Conservation (phyloP, 495 filamentous ascomycete genomes). For the Penicillium bovifimosum region DNA sequence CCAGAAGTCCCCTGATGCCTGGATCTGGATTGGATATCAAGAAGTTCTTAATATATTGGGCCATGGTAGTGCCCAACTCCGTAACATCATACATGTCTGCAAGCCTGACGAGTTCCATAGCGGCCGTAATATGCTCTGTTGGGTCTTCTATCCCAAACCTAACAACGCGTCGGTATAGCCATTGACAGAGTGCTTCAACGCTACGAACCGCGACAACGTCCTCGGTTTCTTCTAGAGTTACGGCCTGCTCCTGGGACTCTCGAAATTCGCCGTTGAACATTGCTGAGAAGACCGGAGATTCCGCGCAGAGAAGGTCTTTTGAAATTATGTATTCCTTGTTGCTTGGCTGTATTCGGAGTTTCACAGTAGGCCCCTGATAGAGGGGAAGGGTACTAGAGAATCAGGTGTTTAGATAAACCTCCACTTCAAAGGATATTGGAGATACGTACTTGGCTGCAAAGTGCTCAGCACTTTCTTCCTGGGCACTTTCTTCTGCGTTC, state of each 20-base stretch:
- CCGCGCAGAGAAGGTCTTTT: constrained; percentile 22
- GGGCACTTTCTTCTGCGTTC: no score
- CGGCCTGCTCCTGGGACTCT: constrained; percentile 18
- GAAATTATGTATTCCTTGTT: constrained; percentile 20
- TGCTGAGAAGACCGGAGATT: constrained; percentile 20
- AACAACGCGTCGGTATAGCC: constrained; percentile 18
- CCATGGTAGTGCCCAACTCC: constrained; percentile 18
- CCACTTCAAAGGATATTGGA: no score
- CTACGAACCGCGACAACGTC: constrained; percentile 19
- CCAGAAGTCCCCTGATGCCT: no score
- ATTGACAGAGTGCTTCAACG: constrained; percentile 26
- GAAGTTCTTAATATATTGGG: constrained; percentile 18
- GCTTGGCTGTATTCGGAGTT: constrained; percentile 3
- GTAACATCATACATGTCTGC: constrained; percentile 22
- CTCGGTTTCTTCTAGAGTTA: constrained; percentile 20
- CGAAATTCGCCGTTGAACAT: constrained; percentile 22
- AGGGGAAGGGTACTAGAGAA: constrained; percentile 9
- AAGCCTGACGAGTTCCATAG: constrained; percentile 23
- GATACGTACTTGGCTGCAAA: no score
- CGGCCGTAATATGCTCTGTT: constrained; percentile 14
- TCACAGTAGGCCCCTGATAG: background rate
- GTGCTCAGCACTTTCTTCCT: no score
- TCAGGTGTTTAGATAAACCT: no score
- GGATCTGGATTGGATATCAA: constrained; percentile 10
- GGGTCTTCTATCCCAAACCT: constrained; percentile 15